phyloP scores from a whole-genome alignment of 2,329 filamentous ascomycete genomes.

The Cladosporium phlei region DNA sequence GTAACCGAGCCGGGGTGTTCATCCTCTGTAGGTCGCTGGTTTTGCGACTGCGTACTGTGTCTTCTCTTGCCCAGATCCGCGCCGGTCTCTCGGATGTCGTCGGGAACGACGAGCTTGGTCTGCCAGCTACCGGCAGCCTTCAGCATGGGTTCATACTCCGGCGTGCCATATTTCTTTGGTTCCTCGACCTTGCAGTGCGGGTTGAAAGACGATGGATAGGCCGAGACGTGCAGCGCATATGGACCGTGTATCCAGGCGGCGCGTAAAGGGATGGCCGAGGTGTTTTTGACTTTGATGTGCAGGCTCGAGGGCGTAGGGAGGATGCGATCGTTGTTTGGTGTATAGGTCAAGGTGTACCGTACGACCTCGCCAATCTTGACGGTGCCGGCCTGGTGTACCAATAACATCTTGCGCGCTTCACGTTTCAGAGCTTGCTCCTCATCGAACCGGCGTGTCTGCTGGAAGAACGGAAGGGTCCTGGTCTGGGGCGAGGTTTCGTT shows the following conservation, averaged over 20 bases:
- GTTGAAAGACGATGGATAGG: constrained; percentile 77
- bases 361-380: constrained; percentile 94
- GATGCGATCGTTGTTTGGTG: constrained; percentile 80
- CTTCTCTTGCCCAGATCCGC: constrained; percentile 31
- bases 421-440: background rate
- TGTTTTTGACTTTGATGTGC: constrained; percentile 85
- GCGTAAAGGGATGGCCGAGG: constrained; percentile 80
- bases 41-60: constrained; percentile 31
- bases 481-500: background rate
- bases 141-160: constrained; percentile 92
- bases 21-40: constrained; percentile 22
- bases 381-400: constrained; percentile 83
- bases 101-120: constrained; percentile 73
- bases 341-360: constrained; percentile 86
- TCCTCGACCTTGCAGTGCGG: constrained; percentile 73
- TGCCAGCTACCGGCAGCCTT: constrained; percentile 89
- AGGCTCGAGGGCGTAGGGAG: constrained; percentile 77
- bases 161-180: constrained; percentile 56
- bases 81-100: constrained; percentile 66
- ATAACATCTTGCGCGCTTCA: constrained; percentile 59
- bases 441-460: constrained; percentile 7
- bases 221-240: constrained; percentile 82
- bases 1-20: constrained; percentile 58
- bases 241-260: constrained; percentile 96
- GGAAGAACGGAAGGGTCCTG: constrained; percentile 7